Evolutionary conservation across 768 basidiomycete genomes (phyloP).

Genomic region (Agrocybe pediades): DNA sequence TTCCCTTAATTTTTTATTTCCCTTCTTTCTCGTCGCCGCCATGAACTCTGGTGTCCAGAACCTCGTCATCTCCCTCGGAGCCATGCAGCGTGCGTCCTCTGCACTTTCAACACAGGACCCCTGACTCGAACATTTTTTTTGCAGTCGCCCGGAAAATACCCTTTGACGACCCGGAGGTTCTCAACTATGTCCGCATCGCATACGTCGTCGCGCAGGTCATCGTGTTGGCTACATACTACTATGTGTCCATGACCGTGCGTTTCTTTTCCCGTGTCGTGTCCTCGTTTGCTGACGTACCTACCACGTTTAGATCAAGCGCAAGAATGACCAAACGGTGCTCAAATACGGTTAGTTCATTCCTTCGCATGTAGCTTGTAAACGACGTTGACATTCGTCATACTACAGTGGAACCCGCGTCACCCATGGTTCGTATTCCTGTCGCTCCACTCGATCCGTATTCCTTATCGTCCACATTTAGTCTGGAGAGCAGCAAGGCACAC

Average conservation of each 20-base stretch:
- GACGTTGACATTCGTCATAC: constrained; percentile 8
- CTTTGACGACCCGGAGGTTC: constrained; percentile 83
- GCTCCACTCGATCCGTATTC: not conserved
- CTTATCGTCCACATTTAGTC: constrained; percentile 23
- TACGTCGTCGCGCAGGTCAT: constrained; percentile 78
- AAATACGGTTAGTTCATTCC: constrained; percentile 76
- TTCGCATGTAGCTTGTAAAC: not conserved
- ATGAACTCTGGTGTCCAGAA: constrained; percentile 83
- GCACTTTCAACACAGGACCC: not conserved
- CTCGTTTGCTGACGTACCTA: not conserved
- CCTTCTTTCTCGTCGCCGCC: constrained; percentile 22
- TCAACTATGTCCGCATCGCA: constrained; percentile 80
- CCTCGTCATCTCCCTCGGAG: constrained; percentile 87
- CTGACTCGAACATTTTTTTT: constrained; percentile 1
- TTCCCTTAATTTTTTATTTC: not conserved
- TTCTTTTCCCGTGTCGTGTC: not conserved
- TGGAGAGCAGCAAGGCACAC: constrained; percentile 67
- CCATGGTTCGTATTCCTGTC: constrained; percentile 59
- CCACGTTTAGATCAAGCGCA: constrained; percentile 75
- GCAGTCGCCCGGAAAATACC: constrained; percentile 89
- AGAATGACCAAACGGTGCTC: constrained; percentile 94
- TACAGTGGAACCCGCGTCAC: constrained; percentile 73
- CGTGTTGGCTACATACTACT: constrained; percentile 80
- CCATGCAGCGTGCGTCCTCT: constrained; percentile 75
- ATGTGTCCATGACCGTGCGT: constrained; percentile 69